A percentile compares a stretch with the other conserved stretches of the same genome.
Conservation (phyloP, 179 eudicot species). For the Corrigiola litoralis region DNA sequence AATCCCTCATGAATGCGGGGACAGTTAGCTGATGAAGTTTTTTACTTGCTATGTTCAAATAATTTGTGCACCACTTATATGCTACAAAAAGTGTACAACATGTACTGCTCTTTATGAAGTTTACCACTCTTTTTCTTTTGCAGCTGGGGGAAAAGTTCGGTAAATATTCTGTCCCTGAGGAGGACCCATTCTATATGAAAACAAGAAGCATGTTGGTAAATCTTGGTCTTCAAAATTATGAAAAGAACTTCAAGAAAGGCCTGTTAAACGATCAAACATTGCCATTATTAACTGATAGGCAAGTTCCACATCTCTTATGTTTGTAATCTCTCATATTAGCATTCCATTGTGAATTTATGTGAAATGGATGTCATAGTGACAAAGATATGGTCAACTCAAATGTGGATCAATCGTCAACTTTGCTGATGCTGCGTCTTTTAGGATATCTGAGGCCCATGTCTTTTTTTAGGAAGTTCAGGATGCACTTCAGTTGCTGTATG, state of each 20-base stretch:
- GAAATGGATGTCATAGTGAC: neutral
- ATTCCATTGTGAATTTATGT: too few species aligned
- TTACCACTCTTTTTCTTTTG: conserved; percentile 10
- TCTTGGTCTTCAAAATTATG: conserved; percentile 85
- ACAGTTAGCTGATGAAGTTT: too few species aligned
- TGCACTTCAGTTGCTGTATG: neutral
- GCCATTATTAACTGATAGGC: conserved; percentile 89
- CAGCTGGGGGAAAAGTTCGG: conserved; percentile 84
- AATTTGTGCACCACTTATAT: neutral
- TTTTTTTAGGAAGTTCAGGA: neutral
- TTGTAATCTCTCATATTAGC: neutral
- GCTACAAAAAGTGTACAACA: too few species aligned
- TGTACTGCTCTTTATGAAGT: neutral
- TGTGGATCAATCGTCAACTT: too few species aligned
- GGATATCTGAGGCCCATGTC: neutral
- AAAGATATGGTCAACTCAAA: neutral
- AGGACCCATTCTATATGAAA: conserved; percentile 59
- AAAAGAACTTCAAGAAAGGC: conserved; percentile 90
- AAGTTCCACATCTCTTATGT: conserved; percentile 19
- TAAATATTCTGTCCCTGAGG: conserved; percentile 44
- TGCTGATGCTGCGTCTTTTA: neutral
- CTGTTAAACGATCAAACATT: conserved; percentile 71
- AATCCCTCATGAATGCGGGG: too few species aligned
- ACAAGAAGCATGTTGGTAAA: conserved; percentile 62
- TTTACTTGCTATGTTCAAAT: neutral